phyloP scores from a whole-genome alignment of 495 filamentous ascomycete genomes.

The Astrothelium subdiscretum region DNA sequence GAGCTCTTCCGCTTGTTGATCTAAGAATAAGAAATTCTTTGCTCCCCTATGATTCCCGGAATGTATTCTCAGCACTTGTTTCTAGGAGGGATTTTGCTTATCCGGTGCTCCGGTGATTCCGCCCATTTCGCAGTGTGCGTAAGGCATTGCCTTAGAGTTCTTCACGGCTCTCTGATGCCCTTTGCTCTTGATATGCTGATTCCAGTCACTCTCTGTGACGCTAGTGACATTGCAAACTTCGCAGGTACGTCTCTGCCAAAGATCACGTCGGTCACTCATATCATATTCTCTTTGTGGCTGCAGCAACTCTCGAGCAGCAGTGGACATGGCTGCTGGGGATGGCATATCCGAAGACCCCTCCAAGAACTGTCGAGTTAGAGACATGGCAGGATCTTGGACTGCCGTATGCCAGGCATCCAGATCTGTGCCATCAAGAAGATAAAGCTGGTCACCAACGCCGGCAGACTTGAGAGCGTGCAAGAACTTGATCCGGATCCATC shows the following conservation, averaged over 20 bases:
- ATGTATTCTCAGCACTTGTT: too few relatives aligned
- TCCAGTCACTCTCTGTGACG: constrained; percentile 62
- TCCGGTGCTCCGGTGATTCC: not conserved
- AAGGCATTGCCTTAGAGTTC: not conserved
- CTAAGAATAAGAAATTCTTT: too few relatives aligned
- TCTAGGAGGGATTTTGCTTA: not conserved
- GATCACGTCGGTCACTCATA: constrained; percentile 31
- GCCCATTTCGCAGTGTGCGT: not conserved
- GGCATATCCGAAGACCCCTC: constrained; percentile 39
- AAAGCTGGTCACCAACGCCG: constrained; percentile 44
- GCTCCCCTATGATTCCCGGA: too few relatives aligned
- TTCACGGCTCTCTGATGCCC: constrained; percentile 17
- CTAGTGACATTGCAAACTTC: constrained; percentile 60
- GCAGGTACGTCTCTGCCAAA: constrained; percentile 48
- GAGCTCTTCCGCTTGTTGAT: too few relatives aligned
- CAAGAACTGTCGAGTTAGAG: constrained; percentile 51
- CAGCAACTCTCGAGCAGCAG: constrained; percentile 44
- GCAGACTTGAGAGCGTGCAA: constrained; percentile 48
- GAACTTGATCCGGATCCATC: constrained; percentile 80
- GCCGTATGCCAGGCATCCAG: constrained; percentile 40
- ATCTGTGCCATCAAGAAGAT: constrained; percentile 64
- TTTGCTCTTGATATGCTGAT: constrained; percentile 56
- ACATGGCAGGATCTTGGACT: constrained; percentile 53
- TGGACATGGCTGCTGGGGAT: constrained; percentile 49
- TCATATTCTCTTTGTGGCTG: constrained; percentile 39